A percentile compares a stretch with the other conserved stretches of the same genome.
phyloP scores from a whole-genome alignment of 2,329 filamentous ascomycete genomes.

The Samsoniella hepiali region DNA sequence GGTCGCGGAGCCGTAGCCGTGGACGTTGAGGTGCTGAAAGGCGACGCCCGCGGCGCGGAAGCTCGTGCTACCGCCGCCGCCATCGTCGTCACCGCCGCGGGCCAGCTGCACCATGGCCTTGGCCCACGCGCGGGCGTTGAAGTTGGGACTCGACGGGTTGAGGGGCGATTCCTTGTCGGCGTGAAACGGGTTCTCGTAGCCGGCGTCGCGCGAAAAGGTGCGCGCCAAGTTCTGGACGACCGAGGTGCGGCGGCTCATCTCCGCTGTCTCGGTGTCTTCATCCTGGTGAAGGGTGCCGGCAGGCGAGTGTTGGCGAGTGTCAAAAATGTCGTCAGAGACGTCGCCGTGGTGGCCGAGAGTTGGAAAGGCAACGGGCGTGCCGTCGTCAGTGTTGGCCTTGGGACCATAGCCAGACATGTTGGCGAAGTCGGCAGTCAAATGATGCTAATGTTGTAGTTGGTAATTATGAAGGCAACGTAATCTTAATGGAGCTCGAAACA shows the following conservation, averaged over 20 bases:
- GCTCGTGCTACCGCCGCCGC: slow-evolving; percentile 35
- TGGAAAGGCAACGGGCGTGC: too few relatives aligned
- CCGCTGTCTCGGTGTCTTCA: slow-evolving; percentile 36
- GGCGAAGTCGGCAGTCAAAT: too few relatives aligned
- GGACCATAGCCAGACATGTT: too few relatives aligned
- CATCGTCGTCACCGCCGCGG: slow-evolving; percentile 37
- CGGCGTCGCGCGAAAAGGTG: slow-evolving; percentile 46
- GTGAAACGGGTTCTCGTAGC: slow-evolving; percentile 48
- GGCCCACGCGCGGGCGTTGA: slow-evolving; percentile 51
- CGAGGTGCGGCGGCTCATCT: slow-evolving; percentile 49
- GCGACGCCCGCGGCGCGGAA: slow-evolving; percentile 58
- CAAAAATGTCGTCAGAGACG: slow-evolving; percentile 15
- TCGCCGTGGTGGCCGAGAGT: too few relatives aligned
- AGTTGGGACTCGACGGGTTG: slow-evolving; percentile 58
- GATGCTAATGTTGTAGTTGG: too few relatives aligned
- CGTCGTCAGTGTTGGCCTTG: too few relatives aligned
- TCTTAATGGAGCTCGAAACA: too few relatives aligned
- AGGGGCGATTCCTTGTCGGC: slow-evolving; percentile 47
- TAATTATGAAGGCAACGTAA: too few relatives aligned
- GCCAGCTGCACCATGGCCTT: slow-evolving; percentile 49
- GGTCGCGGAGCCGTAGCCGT: slow-evolving; percentile 62
- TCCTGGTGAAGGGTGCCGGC: slow-evolving; percentile 29
- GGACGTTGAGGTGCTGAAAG: slow-evolving; percentile 62
- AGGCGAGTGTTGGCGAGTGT: slow-evolving; percentile 12
- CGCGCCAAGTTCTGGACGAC: slow-evolving; percentile 55